Conservation (phyloP, 371 early-diverging fungal species). For the Lichtheimia corymbifera region DNA sequence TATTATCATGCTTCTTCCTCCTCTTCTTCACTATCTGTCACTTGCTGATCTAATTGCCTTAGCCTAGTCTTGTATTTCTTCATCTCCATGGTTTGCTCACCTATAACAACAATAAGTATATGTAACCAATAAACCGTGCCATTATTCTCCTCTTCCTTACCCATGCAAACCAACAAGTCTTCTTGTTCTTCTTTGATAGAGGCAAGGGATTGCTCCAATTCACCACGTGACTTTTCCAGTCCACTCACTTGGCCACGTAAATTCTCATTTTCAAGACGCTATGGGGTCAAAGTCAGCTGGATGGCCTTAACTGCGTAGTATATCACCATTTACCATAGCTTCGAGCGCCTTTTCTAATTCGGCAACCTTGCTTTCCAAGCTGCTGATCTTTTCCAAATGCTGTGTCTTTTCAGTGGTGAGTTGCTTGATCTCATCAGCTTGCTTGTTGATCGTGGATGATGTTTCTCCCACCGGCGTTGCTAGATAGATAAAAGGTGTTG, state of each 20-base stretch:
- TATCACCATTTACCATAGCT: constrained; percentile 22
- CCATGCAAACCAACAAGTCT: constrained; percentile 87
- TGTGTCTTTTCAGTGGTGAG: constrained; percentile 10
- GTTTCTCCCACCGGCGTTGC: background rate
- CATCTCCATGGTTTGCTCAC: constrained; percentile 74
- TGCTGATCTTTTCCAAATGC: constrained; percentile 15
- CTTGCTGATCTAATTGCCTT: constrained; percentile 57
- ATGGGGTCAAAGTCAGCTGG: background rate
- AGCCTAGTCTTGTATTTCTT: constrained; percentile 63
- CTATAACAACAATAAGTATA: constrained; percentile 16
- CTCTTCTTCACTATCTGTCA: constrained; percentile 65
- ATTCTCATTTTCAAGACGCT: constrained; percentile 12
- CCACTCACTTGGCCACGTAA: constrained; percentile 14
- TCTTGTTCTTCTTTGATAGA: constrained; percentile 83
- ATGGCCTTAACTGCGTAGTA: no score
- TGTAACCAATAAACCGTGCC: background rate
- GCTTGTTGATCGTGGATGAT: constrained; percentile 37
- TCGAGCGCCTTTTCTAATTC: constrained; percentile 25
- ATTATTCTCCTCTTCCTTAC: constrained; percentile 18
- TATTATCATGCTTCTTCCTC: constrained; percentile 31
- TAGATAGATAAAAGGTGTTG: constrained; percentile 7
- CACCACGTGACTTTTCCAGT: constrained; percentile 43
- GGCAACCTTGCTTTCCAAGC: constrained; percentile 21
- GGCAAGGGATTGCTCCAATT: constrained; percentile 6
- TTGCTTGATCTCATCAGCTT: constrained; percentile 41